phyloP scores from a whole-genome alignment of 805 yeast genomes.

The Naumovozyma baii region DNA sequence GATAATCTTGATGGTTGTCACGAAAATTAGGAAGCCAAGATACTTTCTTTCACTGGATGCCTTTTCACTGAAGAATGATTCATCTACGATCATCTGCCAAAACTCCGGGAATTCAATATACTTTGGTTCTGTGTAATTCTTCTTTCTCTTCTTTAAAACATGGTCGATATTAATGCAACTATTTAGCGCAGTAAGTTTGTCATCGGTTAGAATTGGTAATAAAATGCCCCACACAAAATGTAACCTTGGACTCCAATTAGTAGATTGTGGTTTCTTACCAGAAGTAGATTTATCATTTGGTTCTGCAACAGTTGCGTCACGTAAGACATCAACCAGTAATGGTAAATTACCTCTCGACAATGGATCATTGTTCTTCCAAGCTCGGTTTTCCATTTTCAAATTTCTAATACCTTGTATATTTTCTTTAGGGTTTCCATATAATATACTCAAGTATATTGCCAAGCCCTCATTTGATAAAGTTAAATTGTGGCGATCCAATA shows the following conservation, averaged over 20 bases:
- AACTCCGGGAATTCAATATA: constrained; percentile 47
- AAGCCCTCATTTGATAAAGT: constrained; percentile 71
- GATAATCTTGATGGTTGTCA: constrained; percentile 33
- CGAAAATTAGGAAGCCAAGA: constrained; percentile 73
- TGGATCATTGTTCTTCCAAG: constrained; percentile 71
- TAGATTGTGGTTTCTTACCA: constrained; percentile 37
- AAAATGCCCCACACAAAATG: constrained; percentile 70
- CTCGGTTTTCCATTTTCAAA: constrained; percentile 14
- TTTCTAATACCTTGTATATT: constrained; percentile 2
- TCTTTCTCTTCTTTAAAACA: constrained; percentile 33
- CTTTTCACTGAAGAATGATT: constrained; percentile 62
- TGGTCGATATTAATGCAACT: constrained; percentile 3
- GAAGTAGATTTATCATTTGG: constrained; percentile 13
- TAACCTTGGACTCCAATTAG: constrained; percentile 64
- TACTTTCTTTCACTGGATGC: constrained; percentile 80
- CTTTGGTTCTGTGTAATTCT: constrained; percentile 27
- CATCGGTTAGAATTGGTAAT: constrained; percentile 34
- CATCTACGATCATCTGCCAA: constrained; percentile 75
- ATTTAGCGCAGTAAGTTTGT: constrained; percentile 8
- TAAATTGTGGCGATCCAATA: constrained; percentile 44
- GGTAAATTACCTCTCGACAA: constrained; percentile 59
- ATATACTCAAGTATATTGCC: constrained; percentile 45
- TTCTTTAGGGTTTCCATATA: constrained; percentile 7
- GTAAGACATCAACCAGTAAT: constrained; percentile 50
- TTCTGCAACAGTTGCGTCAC: constrained; percentile 38